Evolutionary conservation across 2,329 filamentous ascomycete genomes (phyloP), one percentile per base, ranked within the genome.

Genomic region (Nannizziopsis barbatae): DNA sequence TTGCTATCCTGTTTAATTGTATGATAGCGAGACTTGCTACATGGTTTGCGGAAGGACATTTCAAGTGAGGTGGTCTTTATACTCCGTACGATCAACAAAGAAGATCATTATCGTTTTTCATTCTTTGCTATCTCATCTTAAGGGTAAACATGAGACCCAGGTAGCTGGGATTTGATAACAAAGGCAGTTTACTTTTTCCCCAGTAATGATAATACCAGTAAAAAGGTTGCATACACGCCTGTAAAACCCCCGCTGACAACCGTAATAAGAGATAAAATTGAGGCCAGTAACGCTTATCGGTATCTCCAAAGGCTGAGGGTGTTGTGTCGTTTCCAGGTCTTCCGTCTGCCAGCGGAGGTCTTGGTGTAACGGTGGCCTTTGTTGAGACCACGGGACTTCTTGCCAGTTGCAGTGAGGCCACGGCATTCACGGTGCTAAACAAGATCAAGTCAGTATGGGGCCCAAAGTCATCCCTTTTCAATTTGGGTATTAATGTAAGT

Each of bases 311-410:
- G 86, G 67, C 86, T 94, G 71, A 95, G 83, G 74, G 90, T 98
- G 85, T 98, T 98, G 81, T 95, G 88, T 72, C 86, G 82, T 86
- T 95, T 95, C 93, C 92, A 98, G 72, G 90, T 98, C 88, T 98
- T 95, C 80, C 93, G 90, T 74, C 92, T 83, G 68, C 92, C 92
- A 65, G 88, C 86, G 63, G 78, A 79, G 73, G 92, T 98, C 81
- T 98, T 95, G 87, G 90, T 95, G 88, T 86, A 98, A 69, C 84
- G 81, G 77, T 96, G 90, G 65, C 92, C 92, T 83, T 95, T 95
- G 84, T 92, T 92, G 77, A 98, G 84, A 76, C 93, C 92, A 74
- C 92, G 88, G 67, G 87, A 95, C 79, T 93, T 93, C 89, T 98
- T 98, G 83, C 92, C 92, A 61, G 90, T 96, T 66, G 90, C 83